A percentile compares a stretch with the other conserved stretches of the same genome.
These are phyloP conservation scores for Diaporthe eres DNA, from an alignment of 2,329 filamentous ascomycete genomes.

Conservation along the genomic window DNA sequence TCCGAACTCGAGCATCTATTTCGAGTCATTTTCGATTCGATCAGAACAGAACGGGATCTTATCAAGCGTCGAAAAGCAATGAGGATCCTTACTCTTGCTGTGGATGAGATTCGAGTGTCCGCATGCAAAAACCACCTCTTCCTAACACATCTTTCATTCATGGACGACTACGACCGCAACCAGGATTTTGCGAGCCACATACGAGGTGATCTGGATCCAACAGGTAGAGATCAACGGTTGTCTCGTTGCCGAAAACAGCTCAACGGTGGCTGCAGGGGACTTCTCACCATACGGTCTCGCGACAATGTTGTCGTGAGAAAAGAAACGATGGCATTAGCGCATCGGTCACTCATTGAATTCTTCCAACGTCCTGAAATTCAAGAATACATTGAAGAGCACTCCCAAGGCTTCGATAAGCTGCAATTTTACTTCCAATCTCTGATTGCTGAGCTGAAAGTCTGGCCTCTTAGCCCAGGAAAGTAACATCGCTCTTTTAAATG, in stretches of 20 bases:
- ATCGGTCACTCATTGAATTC: conserved; percentile 27
- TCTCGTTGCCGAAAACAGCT: conserved; percentile 24
- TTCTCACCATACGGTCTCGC: background rate
- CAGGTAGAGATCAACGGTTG: background rate
- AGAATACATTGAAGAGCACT: background rate
- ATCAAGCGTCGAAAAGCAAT: conserved; percentile 11
- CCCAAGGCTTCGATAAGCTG: conserved; percentile 3
- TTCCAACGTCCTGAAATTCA: background rate
- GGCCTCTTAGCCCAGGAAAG: background rate
- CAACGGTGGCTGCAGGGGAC: background rate
- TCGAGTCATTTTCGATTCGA: conserved; percentile 36
- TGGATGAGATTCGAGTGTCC: background rate
- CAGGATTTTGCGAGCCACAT: background rate
- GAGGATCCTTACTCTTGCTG: background rate
- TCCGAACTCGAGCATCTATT: conserved; percentile 40
- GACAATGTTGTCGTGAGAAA: background rate
- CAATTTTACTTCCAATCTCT: background rate
- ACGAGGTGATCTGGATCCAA: fast-evolving
- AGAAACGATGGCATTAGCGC: background rate
- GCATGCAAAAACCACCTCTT: fast-evolving
- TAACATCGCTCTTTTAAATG: background rate
- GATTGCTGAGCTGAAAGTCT: conserved; percentile 4
- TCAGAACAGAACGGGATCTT: background rate
- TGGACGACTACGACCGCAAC: conserved; percentile 20
- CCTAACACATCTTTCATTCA: conserved; percentile 5